Evolutionary conservation across 805 yeast genomes (phyloP), one percentile per base, ranked within the genome.

Genomic region (Sugiyamaella chiloensis): DNA sequence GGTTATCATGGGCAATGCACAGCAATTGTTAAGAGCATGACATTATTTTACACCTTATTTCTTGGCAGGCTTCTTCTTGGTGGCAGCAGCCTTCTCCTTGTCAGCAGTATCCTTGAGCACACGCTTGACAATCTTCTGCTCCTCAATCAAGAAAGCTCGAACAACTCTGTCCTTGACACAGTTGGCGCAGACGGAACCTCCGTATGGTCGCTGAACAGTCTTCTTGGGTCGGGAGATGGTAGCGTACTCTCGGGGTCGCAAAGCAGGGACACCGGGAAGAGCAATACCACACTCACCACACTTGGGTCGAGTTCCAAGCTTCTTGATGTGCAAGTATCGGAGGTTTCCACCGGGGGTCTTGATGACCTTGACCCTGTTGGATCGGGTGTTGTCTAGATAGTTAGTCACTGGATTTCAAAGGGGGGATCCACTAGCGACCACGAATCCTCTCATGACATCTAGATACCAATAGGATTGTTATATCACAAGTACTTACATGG

Each of bases 271-370:
- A 80, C 96, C 96, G 61, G 87, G 81, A 65, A 87, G 81, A 67
- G 84, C 82, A 54, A 58, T 52, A 58, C 82, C 83, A 66, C 82
- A 78, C 74, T 78, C 84, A 68, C 84, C 85, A 67, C 85, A 81
- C 75, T 80, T 80, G 66, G 68, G 73, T 51, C 87, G 82, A 68
- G 95, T 72, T 68, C 88, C 96, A 64, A 70, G 70, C 83, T 89
- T 89, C 85, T 87, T 87, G 71, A 88, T 80, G 81, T 93, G 99
- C 77, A 90, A 96, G 72, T 96, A 96, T 73, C 89, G 84, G 77
- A 93, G 84, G 77, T 85, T 85, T 73, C 98, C 98, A 83, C 99
- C 99, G 77, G 99, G 99, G 78, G 99, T 93, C 87, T 91, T 93
- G 69, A 91, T 96, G 77, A 91, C 95, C 90, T 87, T 91, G 82